phyloP scores from a whole-genome alignment of 352 stramenopile genomes.

The Globisporangium rhizosaccharum region DNA sequence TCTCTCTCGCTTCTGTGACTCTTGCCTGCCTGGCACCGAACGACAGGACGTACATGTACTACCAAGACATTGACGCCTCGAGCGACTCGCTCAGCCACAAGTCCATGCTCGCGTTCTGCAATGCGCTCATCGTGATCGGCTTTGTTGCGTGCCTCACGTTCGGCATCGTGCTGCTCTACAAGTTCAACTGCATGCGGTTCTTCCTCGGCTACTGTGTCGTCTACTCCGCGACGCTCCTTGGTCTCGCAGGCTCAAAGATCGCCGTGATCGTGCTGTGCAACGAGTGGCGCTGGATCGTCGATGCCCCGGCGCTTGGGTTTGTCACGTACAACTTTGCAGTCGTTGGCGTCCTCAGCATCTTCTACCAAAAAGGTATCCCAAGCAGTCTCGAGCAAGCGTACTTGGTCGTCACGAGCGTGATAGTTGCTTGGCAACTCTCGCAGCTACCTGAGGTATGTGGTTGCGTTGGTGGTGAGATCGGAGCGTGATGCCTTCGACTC shows the following conservation, averaged over 20 bases:
- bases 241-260: slow-evolving; percentile 65
- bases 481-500: background rate
- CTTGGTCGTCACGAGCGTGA: slow-evolving; percentile 90
- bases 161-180: slow-evolving; percentile 78
- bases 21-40: background rate
- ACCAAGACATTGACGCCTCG: slow-evolving; percentile 61
- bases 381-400: slow-evolving; percentile 85
- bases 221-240: slow-evolving; percentile 66
- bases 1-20: background rate
- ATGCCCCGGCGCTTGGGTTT: slow-evolving; percentile 45
- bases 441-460: slow-evolving; percentile 92
- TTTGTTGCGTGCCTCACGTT: slow-evolving; percentile 81
- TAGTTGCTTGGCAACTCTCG: slow-evolving; percentile 95
- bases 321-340: slow-evolving; percentile 89
- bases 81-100: slow-evolving; percentile 32
- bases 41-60: slow-evolving; percentile 72
- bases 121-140: slow-evolving; percentile 73
- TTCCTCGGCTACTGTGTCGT: slow-evolving; percentile 77
- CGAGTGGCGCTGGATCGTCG: slow-evolving; percentile 43
- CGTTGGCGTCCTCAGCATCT: slow-evolving; percentile 80
- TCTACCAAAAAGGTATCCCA: slow-evolving; percentile 84
- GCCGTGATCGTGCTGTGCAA: slow-evolving; percentile 55
- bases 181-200: slow-evolving; percentile 70
- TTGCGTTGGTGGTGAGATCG: background rate
- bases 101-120: slow-evolving; percentile 56